These are phyloP conservation scores for Xanthoconium separans DNA, from an alignment of 1,284 basidiomycete species.

Conservation along the genomic window DNA sequence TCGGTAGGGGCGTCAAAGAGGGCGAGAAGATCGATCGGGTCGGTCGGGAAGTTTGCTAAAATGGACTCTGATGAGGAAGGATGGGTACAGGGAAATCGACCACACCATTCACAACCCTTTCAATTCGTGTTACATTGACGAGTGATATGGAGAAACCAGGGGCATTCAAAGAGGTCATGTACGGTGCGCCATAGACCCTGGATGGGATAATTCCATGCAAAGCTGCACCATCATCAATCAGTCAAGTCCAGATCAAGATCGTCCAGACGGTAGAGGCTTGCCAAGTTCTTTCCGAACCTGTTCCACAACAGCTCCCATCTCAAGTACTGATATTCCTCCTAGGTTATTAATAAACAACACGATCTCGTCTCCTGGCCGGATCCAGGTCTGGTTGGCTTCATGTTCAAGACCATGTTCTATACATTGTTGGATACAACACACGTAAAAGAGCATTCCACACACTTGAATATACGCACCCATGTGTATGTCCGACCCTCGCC, in stretches of 20 bases:
- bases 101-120: slow-evolving; percentile 14
- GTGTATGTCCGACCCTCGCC: slow-evolving; percentile 13
- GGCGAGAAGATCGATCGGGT: slow-evolving; percentile 25
- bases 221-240: slow-evolving; percentile 1
- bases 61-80: background rate
- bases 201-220: slow-evolving; percentile 25
- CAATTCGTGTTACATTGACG: slow-evolving; percentile 31
- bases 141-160: slow-evolving; percentile 46
- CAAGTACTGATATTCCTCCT: slow-evolving; percentile 53
- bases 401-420: slow-evolving; percentile 2
- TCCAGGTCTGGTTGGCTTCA: slow-evolving; percentile 13
- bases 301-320: slow-evolving; percentile 50
- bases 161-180: slow-evolving; percentile 47
- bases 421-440: too few relatives aligned
- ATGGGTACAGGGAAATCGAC: background rate
- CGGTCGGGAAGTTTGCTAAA: background rate
- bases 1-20: slow-evolving; percentile 42
- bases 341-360: slow-evolving; percentile 56
- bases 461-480: slow-evolving; percentile 4
- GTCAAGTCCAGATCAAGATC: background rate
- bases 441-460: background rate
- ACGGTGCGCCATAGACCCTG: slow-evolving; percentile 39
- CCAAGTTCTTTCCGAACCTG: slow-evolving; percentile 43
- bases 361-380: slow-evolving; percentile 31
- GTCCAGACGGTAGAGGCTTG: slow-evolving; percentile 18